Base-by-base conservation (phyloP, 2,329 filamentous ascomycete genomes). In the Hypoxylon sp. region DNA sequence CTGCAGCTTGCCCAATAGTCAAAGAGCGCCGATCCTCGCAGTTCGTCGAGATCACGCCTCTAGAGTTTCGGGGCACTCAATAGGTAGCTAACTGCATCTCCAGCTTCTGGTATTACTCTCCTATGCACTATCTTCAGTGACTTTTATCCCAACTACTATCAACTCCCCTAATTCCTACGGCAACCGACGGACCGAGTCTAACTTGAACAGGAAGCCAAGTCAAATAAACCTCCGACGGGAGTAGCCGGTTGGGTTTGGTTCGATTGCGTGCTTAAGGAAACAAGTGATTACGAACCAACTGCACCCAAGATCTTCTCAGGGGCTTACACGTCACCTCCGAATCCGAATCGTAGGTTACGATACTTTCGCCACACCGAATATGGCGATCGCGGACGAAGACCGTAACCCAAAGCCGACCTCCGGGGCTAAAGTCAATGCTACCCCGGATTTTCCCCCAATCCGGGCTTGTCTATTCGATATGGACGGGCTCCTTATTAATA, bases 401-500 rank as follows among this genome's bases (percentile, higher is more conserved):
- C 29, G 33, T 13, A 29, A 13, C 24, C 33, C 19, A 35, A 47
- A 22, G 29, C 44, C 65, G 42, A 47, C 35, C 13, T 52, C 65
- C 4, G 29, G 29, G 53, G 33, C 56, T 14, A 52, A n/a, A 54
- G n/a, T 11, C 26, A 56, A 50, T 37, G 37, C 24, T 3, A 13
- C 58, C 22, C 22, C 47, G 9, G 63, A 65, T 72, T 83, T 88
- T 70, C 86, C 88, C 63, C 84, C 86, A 50, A 85, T 93, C 65
- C 85, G 90, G 66, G 91, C 91, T 66, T 92, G 90, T 79, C 86
- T 94, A 66, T 94, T 94, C 80, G 92, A 94, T 81, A 93, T 93
- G 91, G 91, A 94, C 77, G 92, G 92, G 56, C 87, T 94, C 26
- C 84, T 94, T 31, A 89, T 94, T 77, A 88, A 94, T 80, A 89